These are phyloP conservation scores for Diplodia seriata DNA, from an alignment of 2,329 filamentous ascomycete genomes.

Conservation along the genomic window DNA sequence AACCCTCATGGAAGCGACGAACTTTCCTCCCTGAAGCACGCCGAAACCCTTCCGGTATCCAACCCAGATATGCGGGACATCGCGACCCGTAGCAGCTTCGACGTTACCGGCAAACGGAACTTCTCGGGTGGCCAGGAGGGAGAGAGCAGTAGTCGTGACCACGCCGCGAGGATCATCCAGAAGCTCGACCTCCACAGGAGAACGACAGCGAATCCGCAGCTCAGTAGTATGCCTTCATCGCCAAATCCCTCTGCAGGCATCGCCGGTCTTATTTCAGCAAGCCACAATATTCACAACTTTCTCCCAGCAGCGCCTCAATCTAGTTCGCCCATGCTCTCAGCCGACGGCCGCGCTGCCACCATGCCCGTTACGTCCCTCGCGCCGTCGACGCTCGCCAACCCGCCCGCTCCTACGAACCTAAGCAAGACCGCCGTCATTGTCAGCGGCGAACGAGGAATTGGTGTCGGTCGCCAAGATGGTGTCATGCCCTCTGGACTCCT, in stretches of 20 bases:
- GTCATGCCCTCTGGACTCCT: conserved; percentile 83
- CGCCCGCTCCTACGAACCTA: conserved; percentile 82
- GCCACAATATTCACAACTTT: conserved; percentile 45
- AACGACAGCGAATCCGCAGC: conserved; percentile 63
- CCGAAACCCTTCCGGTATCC: conserved; percentile 69
- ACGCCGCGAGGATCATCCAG: conserved; percentile 87
- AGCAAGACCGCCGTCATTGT: conserved; percentile 85
- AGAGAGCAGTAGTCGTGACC: conserved; percentile 76
- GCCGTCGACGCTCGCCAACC: conserved; percentile 80
- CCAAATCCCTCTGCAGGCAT: conserved; percentile 64
- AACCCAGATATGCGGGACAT: conserved; percentile 53
- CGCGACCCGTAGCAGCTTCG: conserved; percentile 72
- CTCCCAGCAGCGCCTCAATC: conserved; percentile 27
- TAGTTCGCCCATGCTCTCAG: conserved; percentile 42
- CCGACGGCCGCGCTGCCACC: conserved; percentile 46
- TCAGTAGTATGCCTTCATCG: conserved; percentile 42
- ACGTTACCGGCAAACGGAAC: conserved; percentile 63
- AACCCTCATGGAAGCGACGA: conserved; percentile 63
- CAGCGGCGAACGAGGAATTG: conserved; percentile 75
- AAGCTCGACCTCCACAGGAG: conserved; percentile 91
- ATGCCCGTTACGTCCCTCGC: conserved; percentile 71
- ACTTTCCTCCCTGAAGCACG: conserved; percentile 61
- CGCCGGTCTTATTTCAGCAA: conserved; percentile 83
- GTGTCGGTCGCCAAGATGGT: conserved; percentile 66
- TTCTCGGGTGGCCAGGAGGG: conserved; percentile 67